A percentile compares a stretch with the other conserved stretches of the same genome.
phyloP scores from a whole-genome alignment of 208 protist genomes.

The Acanthamoeba healyi region DNA sequence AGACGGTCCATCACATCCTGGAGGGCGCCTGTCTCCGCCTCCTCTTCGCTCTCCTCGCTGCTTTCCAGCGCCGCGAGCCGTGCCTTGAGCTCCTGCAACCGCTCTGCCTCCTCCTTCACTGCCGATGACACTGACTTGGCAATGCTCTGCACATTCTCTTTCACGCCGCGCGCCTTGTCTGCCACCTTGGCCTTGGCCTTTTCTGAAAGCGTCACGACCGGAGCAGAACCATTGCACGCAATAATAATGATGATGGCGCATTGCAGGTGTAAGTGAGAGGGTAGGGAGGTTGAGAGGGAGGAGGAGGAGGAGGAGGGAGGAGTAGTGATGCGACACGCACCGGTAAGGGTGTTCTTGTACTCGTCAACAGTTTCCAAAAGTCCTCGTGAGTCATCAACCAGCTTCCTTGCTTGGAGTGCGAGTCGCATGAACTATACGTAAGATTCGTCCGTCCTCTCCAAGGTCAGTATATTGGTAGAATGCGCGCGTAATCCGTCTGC shows the following conservation, averaged over 20 bases:
- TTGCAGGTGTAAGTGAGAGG: background rate
- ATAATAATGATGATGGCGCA: too few relatives aligned
- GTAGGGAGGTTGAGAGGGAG: background rate
- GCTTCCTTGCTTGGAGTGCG: background rate
- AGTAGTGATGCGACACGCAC: background rate
- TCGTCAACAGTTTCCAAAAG: background rate
- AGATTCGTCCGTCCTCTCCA: too few relatives aligned
- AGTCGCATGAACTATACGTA: background rate
- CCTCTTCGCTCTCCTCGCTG: constrained; percentile 11
- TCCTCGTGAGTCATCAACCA: too few relatives aligned
- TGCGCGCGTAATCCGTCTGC: too few relatives aligned
- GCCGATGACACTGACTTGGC: background rate
- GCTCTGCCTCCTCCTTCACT: background rate
- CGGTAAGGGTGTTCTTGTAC: background rate
- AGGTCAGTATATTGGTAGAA: too few relatives aligned
- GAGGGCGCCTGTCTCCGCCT: background rate
- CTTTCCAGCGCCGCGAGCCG: background rate
- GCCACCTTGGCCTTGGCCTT: constrained; percentile 22
- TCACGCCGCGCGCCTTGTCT: background rate
- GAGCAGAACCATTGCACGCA: background rate
- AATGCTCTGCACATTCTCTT: background rate
- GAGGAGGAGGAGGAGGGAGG: background rate
- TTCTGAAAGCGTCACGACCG: background rate
- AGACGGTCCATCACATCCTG: background rate
- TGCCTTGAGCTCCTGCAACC: background rate